phyloP scores from a whole-genome alignment of 257 asterid species.

The Misopates orontium region DNA sequence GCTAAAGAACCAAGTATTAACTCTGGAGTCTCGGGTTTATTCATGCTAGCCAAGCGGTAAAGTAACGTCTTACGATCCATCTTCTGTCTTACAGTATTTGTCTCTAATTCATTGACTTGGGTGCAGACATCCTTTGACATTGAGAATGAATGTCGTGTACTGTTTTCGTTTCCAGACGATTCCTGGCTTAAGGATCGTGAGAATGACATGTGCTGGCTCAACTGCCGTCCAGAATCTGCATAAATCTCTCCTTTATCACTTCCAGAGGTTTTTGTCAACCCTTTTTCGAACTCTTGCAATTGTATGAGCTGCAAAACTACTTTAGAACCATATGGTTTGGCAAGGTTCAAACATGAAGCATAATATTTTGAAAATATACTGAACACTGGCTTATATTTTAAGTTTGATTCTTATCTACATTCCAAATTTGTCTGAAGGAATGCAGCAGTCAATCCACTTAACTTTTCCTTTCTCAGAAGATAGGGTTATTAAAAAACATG shows the following conservation, averaged over 20 bases:
- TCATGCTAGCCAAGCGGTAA: conserved; percentile 47
- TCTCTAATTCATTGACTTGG: conserved; percentile 1
- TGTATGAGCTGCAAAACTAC: conserved; percentile 37
- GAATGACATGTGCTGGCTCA: conserved; percentile 19
- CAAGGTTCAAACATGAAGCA: neutral
- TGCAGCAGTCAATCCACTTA: neutral
- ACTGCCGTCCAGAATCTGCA: too few relatives aligned
- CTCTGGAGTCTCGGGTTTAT: conserved; percentile 45
- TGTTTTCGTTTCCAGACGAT: conserved; percentile 34
- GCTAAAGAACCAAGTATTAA: conserved; percentile 53
- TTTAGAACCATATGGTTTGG: neutral
- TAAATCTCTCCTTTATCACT: conserved; percentile 23
- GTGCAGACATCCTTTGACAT: conserved; percentile 7
- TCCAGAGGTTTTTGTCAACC: conserved; percentile 10
- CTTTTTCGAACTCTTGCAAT: conserved; percentile 36
- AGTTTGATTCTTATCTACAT: too few relatives aligned
- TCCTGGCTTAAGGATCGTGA: conserved; percentile 27
- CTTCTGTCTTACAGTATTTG: conserved; percentile 12
- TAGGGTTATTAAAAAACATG: too few relatives aligned
- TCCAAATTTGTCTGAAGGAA: neutral
- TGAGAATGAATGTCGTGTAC: conserved; percentile 28
- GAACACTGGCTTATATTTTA: too few relatives aligned
- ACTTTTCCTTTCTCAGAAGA: too few relatives aligned
- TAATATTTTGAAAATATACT: neutral
- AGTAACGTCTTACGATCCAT: conserved; percentile 28